Base-by-base conservation (phyloP, 1,139 yeast genomes). In the Barnettozyma hawaiiensis region DNA sequence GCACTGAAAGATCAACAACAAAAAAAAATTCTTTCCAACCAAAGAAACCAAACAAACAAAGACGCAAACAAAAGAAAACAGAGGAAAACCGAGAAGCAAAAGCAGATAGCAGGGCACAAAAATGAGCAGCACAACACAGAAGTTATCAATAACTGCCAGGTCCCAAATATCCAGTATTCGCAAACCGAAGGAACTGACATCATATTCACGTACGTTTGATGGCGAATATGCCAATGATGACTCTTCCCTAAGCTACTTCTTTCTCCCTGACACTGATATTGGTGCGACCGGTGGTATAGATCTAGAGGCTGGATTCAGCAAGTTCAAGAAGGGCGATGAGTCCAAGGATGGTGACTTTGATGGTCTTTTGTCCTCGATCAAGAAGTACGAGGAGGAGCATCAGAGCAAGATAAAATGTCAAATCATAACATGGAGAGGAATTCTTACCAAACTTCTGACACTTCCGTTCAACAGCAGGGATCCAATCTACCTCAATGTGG, bases 361-460 rank as follows among this genome's bases (percentile, higher is more conserved):
- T 37, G 77, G 82, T 1, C 64, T 85, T 14, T 64, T 90, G 32
- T 54, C 61, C 21, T 78, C 86, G 1, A 58, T 90, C 16, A 65
- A 69, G 48, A 55, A 66, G 9, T 67, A 75, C 53, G 97, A 92
- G 61, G 62, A 58, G 20, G 52, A 61, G n/a, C 63, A 65, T 18
- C n/a, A n/a, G n/a, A 70, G 70, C 1, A 63, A 67, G 33, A 78
- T 75, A 2, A 73, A 72, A 24, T 78, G 76, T 3, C 87, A 87
- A 55, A 71, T 92, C 31, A 68, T 92, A 34, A 80, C 96, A 0
- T 86, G 86, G 73, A 70, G 97, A 51, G 97, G 97, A 1, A 65
- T 86, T 35, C 76, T 90, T 78, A 73, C 90, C 35, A 76, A 73
- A 50, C 59, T 87, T 20, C 65, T 87, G 62, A 67, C 78, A 4